Evolutionary conservation across 345 rosid species (phyloP).

Genomic region (Geranium brycei): DNA sequence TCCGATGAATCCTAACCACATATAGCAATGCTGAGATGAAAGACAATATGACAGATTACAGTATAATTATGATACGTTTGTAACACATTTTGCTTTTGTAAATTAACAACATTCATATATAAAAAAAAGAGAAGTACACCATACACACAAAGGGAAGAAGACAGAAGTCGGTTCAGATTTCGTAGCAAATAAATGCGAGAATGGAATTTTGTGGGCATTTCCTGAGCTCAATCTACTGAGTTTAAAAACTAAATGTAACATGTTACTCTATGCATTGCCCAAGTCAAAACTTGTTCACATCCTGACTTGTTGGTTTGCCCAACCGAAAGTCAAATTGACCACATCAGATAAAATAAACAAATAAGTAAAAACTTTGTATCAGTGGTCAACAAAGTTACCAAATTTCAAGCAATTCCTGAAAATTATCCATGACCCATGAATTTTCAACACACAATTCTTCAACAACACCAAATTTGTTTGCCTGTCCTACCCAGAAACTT

Average conservation of each 20-base stretch:
- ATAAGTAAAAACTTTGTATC: neutral
- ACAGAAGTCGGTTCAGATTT: neutral
- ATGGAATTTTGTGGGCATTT: neutral
- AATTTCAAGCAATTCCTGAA: too few species aligned
- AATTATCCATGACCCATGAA: neutral
- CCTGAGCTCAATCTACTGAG: neutral
- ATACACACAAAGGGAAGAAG: neutral
- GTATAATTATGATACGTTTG: neutral
- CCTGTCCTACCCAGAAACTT: neutral
- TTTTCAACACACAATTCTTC: neutral
- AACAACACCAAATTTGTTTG: neutral
- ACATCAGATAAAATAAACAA: neutral
- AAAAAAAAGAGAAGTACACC: neutral
- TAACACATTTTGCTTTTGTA: neutral
- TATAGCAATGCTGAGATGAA: neutral
- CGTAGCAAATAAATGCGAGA: neutral
- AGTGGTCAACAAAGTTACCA: neutral
- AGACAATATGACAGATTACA: neutral
- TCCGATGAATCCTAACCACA: neutral
- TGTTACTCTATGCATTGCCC: neutral
- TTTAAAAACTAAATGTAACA: neutral
- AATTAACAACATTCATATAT: neutral
- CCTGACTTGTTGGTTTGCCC: neutral
- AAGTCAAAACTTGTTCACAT: too few species aligned
- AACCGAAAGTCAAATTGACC: neutral